Evolutionary conservation across 768 basidiomycete genomes (phyloP), one percentile per base, ranked within the genome.

Genomic region (Solioccasus polychromus): DNA sequence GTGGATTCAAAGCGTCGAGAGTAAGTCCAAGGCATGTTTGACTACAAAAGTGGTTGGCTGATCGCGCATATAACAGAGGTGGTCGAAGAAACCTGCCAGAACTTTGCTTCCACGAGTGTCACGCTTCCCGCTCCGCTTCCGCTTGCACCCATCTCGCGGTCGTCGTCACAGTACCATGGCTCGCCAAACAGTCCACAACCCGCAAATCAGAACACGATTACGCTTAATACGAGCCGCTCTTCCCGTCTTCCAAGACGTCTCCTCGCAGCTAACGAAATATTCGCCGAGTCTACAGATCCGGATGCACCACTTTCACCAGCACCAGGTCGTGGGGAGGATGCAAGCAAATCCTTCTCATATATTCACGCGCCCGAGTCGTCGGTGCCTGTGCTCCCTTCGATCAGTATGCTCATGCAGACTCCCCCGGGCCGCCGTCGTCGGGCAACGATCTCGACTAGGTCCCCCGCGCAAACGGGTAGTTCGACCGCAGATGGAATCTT

Each of bases 1-100:
- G 42, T 92, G 90, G 90, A 85, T 89, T 67, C 78, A 78, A 53
- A 88, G 81, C 47, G 85, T 90, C 14, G 88, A 92, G 67, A 84
- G 89, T 90, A 62, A 60, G 88, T 78, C 8, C 28, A 12, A 26
- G 24, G 4, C 3, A 4, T 29, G 19, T 37, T 23, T 40, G 24
- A 32, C 9, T 17, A 25, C 18, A 47, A 36, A 9, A 18, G 28
- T 1, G 5, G 24, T 19, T 19, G 5, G 14, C n/a, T 55, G 35
- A 42, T 50, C 42, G n/a, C n/a, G 2, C 48, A 36, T 8, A 15
- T 40, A 51, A 39, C 63, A 91, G 88, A 79, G 69, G 88, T 90
- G 14, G 85, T 90, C 7, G 84, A 89, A 58, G 90, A 90, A 55
- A 82, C 88, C 12, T 75, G 83, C 32, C 80, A 85, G 59, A 84